Evolutionary conservation across 1,284 basidiomycete genomes (phyloP).

Genomic region (Moesziomyces parantarcticus): DNA sequence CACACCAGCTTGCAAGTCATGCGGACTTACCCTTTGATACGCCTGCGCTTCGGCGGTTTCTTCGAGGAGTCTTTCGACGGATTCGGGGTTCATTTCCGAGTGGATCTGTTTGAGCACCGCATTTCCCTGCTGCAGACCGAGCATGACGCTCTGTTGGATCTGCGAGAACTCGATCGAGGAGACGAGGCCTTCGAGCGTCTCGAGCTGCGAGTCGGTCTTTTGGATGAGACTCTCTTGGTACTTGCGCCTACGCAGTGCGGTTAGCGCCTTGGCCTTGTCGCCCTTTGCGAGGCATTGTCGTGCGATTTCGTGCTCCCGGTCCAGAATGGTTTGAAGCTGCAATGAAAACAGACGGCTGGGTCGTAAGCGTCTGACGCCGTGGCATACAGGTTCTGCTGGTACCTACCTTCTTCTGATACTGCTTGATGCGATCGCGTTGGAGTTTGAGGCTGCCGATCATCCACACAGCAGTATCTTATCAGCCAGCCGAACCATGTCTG

Average conservation of each 20-base stretch:
- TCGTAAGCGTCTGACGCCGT: no score
- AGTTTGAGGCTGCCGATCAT: constrained; percentile 79
- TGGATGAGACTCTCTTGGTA: constrained; percentile 88
- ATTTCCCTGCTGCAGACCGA: constrained; percentile 91
- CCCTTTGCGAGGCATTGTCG: constrained; percentile 82
- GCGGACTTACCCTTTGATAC: constrained; percentile 79
- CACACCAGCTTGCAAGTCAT: no score
- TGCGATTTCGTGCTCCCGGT: constrained; percentile 89
- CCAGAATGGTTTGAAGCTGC: constrained; percentile 86
- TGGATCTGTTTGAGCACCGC: constrained; percentile 93
- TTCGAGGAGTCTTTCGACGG: constrained; percentile 90
- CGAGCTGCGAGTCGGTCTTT: constrained; percentile 90
- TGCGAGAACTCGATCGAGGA: constrained; percentile 95
- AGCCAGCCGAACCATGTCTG: no score
- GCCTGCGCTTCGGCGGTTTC: constrained; percentile 90
- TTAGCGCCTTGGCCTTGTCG: constrained; percentile 85
- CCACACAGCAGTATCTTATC: no score
- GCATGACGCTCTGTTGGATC: constrained; percentile 89
- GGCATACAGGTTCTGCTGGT: no score
- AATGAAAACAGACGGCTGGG: no score
- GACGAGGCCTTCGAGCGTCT: constrained; percentile 89
- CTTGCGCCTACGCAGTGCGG: constrained; percentile 86
- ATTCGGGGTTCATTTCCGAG: constrained; percentile 89
- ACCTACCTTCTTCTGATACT: constrained; percentile 91
- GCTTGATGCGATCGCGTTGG: constrained; percentile 92